phyloP scores from a whole-genome alignment of 1,284 basidiomycete genomes.

The Malassezia obtusa region DNA sequence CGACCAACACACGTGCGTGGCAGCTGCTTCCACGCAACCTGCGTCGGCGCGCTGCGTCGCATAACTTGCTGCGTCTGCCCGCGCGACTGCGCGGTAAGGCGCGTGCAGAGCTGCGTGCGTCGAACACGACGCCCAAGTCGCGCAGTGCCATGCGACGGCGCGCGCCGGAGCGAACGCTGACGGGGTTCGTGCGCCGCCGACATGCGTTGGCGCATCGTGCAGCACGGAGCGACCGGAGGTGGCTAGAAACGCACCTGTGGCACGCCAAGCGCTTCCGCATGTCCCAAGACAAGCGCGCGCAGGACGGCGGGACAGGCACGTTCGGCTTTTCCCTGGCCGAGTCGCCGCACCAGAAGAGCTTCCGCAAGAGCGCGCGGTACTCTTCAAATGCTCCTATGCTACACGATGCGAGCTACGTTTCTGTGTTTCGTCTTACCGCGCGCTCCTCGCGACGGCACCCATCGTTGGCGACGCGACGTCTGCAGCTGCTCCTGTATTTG shows the following conservation, averaged over 20 bases:
- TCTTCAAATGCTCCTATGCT: constrained; percentile 20
- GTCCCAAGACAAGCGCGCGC: constrained; percentile 29
- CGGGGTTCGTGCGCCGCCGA: constrained; percentile 22
- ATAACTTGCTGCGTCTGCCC: constrained; percentile 43
- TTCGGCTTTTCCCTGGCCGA: constrained; percentile 41
- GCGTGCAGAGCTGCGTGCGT: constrained; percentile 34
- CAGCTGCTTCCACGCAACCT: constrained; percentile 42
- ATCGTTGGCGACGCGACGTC: constrained; percentile 1
- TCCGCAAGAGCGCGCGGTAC: constrained; percentile 30
- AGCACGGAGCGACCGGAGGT: constrained; percentile 21
- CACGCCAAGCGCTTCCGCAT: constrained; percentile 46
- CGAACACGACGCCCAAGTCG: constrained; percentile 31
- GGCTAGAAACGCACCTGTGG: constrained; percentile 48
- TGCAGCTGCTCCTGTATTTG: constrained; percentile 9
- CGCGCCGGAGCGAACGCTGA: constrained; percentile 23
- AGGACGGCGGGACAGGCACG: constrained; percentile 19
- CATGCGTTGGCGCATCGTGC: constrained; percentile 24
- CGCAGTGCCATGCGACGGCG: constrained; percentile 29
- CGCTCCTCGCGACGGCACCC: background rate
- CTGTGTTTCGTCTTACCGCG: constrained; percentile 22
- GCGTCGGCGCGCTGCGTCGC: constrained; percentile 39
- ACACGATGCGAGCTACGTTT: constrained; percentile 38
- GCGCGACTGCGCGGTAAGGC: constrained; percentile 35
- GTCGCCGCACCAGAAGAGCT: constrained; percentile 38
- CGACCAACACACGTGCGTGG: constrained; percentile 40